Evolutionary conservation across 2,329 filamentous ascomycete genomes (phyloP).

Genomic region (Trichoderma simmonsii): DNA sequence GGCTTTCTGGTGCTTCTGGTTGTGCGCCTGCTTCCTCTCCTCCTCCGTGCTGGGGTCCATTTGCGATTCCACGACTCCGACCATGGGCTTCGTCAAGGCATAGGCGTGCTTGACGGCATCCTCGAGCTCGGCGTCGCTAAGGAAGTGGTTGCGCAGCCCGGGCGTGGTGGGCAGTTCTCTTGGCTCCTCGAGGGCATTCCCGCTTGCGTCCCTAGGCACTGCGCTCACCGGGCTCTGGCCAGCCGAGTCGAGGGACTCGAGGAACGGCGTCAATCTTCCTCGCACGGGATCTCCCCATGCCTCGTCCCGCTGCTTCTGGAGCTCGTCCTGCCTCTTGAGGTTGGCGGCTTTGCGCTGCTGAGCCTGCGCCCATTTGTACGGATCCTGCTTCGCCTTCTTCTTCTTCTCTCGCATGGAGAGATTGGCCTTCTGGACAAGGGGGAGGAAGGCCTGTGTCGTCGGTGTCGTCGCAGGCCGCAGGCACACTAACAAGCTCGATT

Average conservation of each 20-base stretch:
- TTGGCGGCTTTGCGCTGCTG: slow-evolving; percentile 83
- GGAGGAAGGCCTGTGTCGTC: slow-evolving; percentile 49
- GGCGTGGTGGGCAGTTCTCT: slow-evolving; percentile 45
- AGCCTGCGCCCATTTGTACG: slow-evolving; percentile 77
- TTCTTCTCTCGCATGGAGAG: slow-evolving; percentile 61
- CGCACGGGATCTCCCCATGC: slow-evolving; percentile 74
- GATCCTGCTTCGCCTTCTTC: slow-evolving; percentile 68
- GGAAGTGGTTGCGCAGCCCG: slow-evolving; percentile 70
- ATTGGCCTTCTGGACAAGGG: slow-evolving; percentile 63
- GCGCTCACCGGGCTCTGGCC: slow-evolving; percentile 43
- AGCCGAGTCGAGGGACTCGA: slow-evolving; percentile 73
- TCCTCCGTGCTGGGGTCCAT: slow-evolving; percentile 42
- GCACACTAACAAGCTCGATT: slow-evolving; percentile 47
- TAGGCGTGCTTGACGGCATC: slow-evolving; percentile 65
- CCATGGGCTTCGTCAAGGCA: slow-evolving; percentile 59
- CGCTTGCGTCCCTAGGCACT: slow-evolving; percentile 40
- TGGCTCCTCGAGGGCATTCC: slow-evolving; percentile 38
- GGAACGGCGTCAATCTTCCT: slow-evolving; percentile 75
- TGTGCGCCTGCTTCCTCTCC: slow-evolving; percentile 43
- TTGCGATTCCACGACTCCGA: slow-evolving; percentile 34
- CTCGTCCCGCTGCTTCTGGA: slow-evolving; percentile 62
- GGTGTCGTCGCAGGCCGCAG: slow-evolving; percentile 52
- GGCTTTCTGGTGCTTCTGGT: slow-evolving; percentile 61
- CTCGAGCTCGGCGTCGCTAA: slow-evolving; percentile 65
- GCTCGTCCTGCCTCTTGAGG: slow-evolving; percentile 66